phyloP scores from a whole-genome alignment of 1,139 yeast species.

The Sugiyamaella pinicola region DNA sequence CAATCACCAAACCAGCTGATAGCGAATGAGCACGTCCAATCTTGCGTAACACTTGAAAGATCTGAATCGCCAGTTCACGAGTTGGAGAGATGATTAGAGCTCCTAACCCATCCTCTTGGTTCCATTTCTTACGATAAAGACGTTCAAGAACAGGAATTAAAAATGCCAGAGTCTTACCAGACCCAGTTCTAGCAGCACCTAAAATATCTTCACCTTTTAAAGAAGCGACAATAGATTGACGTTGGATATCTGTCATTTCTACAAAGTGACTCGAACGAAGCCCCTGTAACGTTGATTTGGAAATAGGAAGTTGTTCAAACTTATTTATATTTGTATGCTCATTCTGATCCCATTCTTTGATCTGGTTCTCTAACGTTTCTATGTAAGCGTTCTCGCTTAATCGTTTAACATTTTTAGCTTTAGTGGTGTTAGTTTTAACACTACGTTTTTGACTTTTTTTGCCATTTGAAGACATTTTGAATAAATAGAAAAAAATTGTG shows the following conservation, averaged over 20 bases:
- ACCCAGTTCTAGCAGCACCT: conserved; percentile 95
- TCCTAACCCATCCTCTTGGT: conserved; percentile 89
- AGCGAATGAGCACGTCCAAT: conserved; percentile 80
- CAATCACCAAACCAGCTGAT: conserved; percentile 94
- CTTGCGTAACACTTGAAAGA: conserved; percentile 82
- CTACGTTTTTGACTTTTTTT: conserved; percentile 5
- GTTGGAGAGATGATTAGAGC: conserved; percentile 93
- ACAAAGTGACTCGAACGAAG: conserved; percentile 66
- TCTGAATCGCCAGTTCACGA: conserved; percentile 91
- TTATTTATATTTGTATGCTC: conserved; percentile 27
- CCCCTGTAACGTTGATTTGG: conserved; percentile 67
- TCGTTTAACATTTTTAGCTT: conserved; percentile 23
- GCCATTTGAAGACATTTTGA: conserved; percentile 7
- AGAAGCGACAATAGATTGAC: conserved; percentile 73
- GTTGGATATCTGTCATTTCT: conserved; percentile 83
- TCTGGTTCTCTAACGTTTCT: conserved; percentile 34
- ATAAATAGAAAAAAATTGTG: background rate
- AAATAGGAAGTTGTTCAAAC: conserved; percentile 69
- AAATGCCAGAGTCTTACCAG: conserved; percentile 94
- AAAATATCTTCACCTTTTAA: conserved; percentile 80
- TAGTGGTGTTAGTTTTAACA: conserved; percentile 2
- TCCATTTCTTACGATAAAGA: conserved; percentile 72
- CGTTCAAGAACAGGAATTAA: conserved; percentile 80
- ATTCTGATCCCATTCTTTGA: conserved; percentile 31
- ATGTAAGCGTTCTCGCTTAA: conserved; percentile 35